Percentiles rank a stretch among this genome's conserved stretches.
phyloP scores from a whole-genome alignment of 148 eudicot genomes.

The Rhododendron vialii region DNA sequence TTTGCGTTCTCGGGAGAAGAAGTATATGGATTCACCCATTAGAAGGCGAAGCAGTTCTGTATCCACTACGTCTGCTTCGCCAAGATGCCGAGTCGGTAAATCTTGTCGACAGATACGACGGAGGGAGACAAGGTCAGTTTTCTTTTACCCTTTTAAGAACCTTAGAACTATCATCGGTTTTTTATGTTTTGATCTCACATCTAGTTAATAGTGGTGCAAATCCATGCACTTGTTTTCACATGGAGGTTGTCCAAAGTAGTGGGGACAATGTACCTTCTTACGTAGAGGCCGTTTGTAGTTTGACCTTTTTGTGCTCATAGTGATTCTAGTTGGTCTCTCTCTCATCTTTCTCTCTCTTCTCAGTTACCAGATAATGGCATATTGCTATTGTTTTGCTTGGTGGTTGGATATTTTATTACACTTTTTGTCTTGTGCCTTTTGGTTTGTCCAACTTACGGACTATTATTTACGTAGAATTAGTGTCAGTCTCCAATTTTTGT shows the following conservation, averaged over 20 bases:
- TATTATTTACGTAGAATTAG: background rate
- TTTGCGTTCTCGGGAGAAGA: conserved; percentile 36
- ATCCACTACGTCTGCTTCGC: conserved; percentile 39
- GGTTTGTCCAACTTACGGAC: background rate
- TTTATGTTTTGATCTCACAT: background rate
- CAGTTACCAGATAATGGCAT: background rate
- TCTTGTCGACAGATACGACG: conserved; percentile 72
- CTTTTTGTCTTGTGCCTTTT: background rate
- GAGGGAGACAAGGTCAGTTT: conserved; percentile 45
- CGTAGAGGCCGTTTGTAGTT: background rate
- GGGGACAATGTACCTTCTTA: background rate
- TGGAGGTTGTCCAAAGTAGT: background rate
- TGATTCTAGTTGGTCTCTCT: background rate
- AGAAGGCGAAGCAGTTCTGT: conserved; percentile 41
- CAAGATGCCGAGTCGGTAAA: conserved; percentile 55
- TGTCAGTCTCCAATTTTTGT: background rate
- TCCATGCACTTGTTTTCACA: background rate
- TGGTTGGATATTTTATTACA: background rate
- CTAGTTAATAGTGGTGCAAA: background rate
- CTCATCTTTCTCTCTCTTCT: background rate
- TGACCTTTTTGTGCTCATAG: background rate
- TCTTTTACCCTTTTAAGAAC: background rate
- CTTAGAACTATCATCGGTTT: background rate
- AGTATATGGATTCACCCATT: conserved; percentile 33
- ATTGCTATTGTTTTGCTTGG: background rate